phyloP scores from a whole-genome alignment of 2,329 filamentous ascomycete genomes.

The Harringtonia aguacate region DNA sequence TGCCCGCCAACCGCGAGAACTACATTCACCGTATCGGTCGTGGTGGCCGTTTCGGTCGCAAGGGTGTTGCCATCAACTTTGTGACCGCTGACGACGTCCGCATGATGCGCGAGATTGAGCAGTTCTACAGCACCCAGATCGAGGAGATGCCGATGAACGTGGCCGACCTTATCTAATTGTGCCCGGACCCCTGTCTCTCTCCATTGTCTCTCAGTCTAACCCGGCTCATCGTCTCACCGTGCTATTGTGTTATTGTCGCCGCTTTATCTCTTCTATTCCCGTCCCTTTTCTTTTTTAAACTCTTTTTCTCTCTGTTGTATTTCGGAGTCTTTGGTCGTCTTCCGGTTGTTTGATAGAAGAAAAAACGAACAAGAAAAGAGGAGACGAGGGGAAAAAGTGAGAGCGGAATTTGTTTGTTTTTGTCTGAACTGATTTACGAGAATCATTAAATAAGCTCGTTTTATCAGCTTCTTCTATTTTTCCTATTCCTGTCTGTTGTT shows the following conservation, averaged over 20 bases:
- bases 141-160: conserved; percentile 99
- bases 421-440: no score
- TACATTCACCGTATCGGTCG: conserved; percentile 99
- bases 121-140: conserved; percentile 99
- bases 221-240: no score
- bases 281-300: background rate
- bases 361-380: conserved; percentile 3
- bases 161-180: conserved; percentile 58
- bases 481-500: background rate
- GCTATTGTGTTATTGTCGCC: background rate
- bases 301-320: background rate
- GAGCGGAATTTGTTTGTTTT: no score
- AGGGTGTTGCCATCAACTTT: conserved; percentile 99
- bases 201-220: background rate
- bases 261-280: background rate
- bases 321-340: conserved; percentile 8
- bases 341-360: conserved; percentile 7
- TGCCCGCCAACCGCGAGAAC: conserved; percentile 98
- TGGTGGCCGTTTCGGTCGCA: conserved; percentile 98
- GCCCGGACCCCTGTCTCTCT: background rate
- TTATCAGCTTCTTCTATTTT: background rate
- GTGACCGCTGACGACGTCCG: conserved; percentile 97
- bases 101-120: conserved; percentile 99
- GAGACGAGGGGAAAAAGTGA: background rate
- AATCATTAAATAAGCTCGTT: background rate